Percentiles rank a stretch among this genome's conserved stretches.
Conservation (phyloP, 2,329 filamentous ascomycete genomes). For the Hymenoscyphus infarciens region DNA sequence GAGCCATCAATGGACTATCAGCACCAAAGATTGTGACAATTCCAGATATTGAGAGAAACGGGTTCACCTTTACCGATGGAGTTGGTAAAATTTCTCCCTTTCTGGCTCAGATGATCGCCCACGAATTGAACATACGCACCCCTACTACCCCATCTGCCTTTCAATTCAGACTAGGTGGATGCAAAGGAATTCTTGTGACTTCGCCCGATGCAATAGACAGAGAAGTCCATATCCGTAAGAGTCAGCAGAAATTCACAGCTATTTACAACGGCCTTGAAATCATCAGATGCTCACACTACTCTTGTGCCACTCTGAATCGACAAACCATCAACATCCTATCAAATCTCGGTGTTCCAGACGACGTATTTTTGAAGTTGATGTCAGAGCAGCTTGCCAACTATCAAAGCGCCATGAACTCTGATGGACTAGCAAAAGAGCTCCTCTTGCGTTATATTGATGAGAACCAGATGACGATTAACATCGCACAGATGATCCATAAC, state of each 20-base stretch:
- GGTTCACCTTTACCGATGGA: conserved; percentile 80
- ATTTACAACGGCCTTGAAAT: conserved; percentile 74
- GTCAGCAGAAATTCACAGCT: conserved; percentile 82
- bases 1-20: conserved; percentile 64
- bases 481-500: conserved; percentile 73
- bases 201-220: conserved; percentile 64
- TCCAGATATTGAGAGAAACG: conserved; percentile 66
- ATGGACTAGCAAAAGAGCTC: conserved; percentile 60
- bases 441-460: conserved; percentile 77
- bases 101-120: conserved; percentile 68
- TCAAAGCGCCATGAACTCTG: conserved; percentile 64
- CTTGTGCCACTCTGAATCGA: conserved; percentile 78
- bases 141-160: conserved; percentile 71
- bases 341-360: conserved; percentile 65
- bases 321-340: conserved; percentile 88
- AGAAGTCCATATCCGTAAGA: conserved; percentile 75
- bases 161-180: conserved; percentile 89
- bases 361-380: conserved; percentile 66
- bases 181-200: conserved; percentile 81
- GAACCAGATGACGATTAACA: conserved; percentile 71
- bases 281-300: conserved; percentile 73
- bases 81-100: conserved; percentile 87
- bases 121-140: conserved; percentile 62
- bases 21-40: conserved; percentile 55
- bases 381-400: conserved; percentile 64